Percentiles rank a stretch among this genome's conserved stretches.
Conservation (phyloP, 2,329 filamentous ascomycete genomes). For the Colletotrichum sp. region DNA sequence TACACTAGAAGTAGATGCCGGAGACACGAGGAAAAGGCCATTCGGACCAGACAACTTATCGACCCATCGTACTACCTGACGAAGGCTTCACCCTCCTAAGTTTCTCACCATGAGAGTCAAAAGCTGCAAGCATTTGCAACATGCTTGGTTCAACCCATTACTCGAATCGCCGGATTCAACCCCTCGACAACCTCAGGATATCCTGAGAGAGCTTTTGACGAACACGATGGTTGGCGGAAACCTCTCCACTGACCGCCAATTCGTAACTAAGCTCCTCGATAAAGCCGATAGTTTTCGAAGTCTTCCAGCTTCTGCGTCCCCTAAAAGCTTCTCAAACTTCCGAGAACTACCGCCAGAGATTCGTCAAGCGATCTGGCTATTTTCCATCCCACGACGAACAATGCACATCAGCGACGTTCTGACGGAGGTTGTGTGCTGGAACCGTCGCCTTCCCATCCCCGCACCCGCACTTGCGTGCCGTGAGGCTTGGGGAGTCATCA, state of each 20-base stretch:
- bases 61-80: not conserved
- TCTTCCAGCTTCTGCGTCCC: not conserved
- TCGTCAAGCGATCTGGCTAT: not conserved
- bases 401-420: not conserved
- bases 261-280: not conserved
- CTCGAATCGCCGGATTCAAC: not conserved
- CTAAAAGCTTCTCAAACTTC: not conserved
- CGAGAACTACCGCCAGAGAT: not conserved
- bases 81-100: not conserved
- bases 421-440: not conserved
- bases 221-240: not conserved
- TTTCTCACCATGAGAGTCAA: not conserved
- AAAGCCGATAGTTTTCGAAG: not conserved
- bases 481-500: not conserved
- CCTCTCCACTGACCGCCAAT: not conserved
- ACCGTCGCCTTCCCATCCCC: not conserved
- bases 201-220: not conserved
- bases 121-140: not conserved
- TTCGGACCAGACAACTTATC: not conserved
- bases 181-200: not conserved
- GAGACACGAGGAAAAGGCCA: not conserved
- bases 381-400: not conserved
- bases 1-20: not conserved
- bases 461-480: not conserved
- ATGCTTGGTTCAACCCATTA: not conserved